Conservation (phyloP, 306 rosid species). For the Castanea crenata region DNA sequence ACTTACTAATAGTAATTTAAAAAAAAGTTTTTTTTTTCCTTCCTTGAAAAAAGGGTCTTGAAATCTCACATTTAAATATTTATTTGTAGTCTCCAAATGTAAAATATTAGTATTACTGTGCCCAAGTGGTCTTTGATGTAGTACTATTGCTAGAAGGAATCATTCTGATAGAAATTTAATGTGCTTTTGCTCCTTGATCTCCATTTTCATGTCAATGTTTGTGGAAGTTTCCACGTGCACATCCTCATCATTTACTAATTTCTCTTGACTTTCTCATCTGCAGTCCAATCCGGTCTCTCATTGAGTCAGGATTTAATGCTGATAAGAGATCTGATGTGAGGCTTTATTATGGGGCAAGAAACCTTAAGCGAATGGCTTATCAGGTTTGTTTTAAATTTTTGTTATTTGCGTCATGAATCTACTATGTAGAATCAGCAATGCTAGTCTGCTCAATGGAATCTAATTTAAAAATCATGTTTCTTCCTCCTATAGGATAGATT, state of each 20-base stretch:
- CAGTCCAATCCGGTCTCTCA: conserved; percentile 88
- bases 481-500: conserved; percentile 70
- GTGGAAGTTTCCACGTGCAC: background rate
- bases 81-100: background rate
- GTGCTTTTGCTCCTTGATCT: conserved; percentile 5
- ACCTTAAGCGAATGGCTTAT: conserved; percentile 91
- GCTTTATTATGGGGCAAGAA: conserved; percentile 83
- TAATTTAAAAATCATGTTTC: conserved; percentile 17
- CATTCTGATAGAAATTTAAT: background rate
- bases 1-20: too few relatives aligned
- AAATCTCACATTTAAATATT: background rate
- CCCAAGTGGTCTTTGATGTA: background rate
- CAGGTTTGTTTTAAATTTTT: conserved; percentile 54
- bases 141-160: background rate
- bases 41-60: background rate
- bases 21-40: too few relatives aligned
- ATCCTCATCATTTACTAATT: background rate
- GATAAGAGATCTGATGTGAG: conserved; percentile 75
- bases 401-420: background rate
- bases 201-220: background rate
- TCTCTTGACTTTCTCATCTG: conserved; percentile 20
- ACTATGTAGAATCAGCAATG: background rate
- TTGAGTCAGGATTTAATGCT: conserved; percentile 79
- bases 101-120: background rate
- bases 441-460: conserved; percentile 7